Conservation (phyloP, 2,329 filamentous ascomycete species). For the Myriosclerotinia duriaeana region DNA sequence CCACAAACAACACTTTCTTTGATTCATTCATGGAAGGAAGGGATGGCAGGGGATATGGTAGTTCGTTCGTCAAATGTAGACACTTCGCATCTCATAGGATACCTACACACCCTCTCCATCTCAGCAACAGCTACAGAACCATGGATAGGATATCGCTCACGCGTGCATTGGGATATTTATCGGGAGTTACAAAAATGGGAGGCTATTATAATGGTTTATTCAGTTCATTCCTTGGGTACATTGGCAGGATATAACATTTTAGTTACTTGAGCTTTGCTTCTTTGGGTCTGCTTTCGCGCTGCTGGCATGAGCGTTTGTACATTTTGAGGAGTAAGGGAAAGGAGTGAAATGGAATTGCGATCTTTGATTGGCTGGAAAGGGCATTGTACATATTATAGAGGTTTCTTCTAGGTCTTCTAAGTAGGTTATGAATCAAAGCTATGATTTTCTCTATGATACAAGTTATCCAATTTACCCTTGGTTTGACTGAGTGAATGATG, state of each 20-base stretch:
- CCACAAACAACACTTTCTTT: not conserved
- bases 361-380: too few relatives aligned
- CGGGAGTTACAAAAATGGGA: conserved; percentile 17
- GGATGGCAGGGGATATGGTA: not conserved
- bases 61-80: not conserved
- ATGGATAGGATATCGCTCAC: conserved; percentile 7
- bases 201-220: conserved; percentile 13
- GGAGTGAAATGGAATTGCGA: not conserved
- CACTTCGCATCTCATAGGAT: not conserved
- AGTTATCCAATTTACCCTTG: not conserved
- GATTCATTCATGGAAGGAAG: not conserved
- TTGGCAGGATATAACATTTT: conserved; percentile 1
- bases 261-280: conserved; percentile 12
- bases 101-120: not conserved
- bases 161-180: conserved; percentile 14
- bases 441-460: not conserved
- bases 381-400: conserved; percentile 8
- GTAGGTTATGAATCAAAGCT: conserved; percentile 14
- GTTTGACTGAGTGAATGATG: not conserved
- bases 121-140: not conserved
- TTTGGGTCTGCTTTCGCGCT: conserved; percentile 16
- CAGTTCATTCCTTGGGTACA: conserved; percentile 9
- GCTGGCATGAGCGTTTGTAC: conserved; percentile 16
- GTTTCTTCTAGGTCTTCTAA: not conserved
- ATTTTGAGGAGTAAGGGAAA: not conserved